Percentiles rank a stretch among this genome's conserved stretches.
phyloP scores from a whole-genome alignment of 2,329 filamentous ascomycete genomes.

The Zasmidium cellare region DNA sequence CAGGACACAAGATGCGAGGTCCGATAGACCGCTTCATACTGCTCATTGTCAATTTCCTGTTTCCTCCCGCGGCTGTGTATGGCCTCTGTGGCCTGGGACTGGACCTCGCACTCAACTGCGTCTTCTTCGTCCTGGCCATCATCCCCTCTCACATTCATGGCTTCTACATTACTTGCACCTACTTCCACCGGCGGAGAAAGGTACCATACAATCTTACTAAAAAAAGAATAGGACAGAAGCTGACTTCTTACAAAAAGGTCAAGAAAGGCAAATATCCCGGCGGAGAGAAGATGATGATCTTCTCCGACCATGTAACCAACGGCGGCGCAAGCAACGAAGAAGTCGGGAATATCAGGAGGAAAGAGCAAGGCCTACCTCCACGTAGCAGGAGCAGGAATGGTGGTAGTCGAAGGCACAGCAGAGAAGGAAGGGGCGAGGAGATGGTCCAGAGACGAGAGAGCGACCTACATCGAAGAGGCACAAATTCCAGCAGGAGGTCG shows the following conservation, averaged over 20 bases:
- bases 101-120: conserved; percentile 40
- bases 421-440: background rate
- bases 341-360: conserved; percentile 32
- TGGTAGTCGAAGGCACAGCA: conserved; percentile 1
- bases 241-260: conserved; percentile 25
- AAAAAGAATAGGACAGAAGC: background rate
- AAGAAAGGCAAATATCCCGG: conserved; percentile 41
- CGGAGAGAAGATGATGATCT: conserved; percentile 36
- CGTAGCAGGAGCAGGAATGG: conserved; percentile 8
- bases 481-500: conserved; percentile 3
- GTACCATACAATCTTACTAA: conserved; percentile 16
- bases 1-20: conserved; percentile 13
- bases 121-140: conserved; percentile 42
- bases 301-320: conserved; percentile 38
- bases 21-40: conserved; percentile 36
- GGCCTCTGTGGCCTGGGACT: conserved; percentile 38
- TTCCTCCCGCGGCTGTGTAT: conserved; percentile 39
- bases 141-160: conserved; percentile 43
- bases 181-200: conserved; percentile 40
- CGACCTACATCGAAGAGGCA: conserved; percentile 1
- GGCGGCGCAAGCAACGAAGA: conserved; percentile 37
- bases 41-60: conserved; percentile 41
- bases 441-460: conserved; percentile 5
- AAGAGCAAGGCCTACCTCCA: conserved; percentile 18
- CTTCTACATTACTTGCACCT: conserved; percentile 43